A percentile compares a stretch with the other conserved stretches of the same genome.
Conservation (phyloP, 2,329 filamentous ascomycete genomes). For the Aspergillus pseudotamarii region DNA sequence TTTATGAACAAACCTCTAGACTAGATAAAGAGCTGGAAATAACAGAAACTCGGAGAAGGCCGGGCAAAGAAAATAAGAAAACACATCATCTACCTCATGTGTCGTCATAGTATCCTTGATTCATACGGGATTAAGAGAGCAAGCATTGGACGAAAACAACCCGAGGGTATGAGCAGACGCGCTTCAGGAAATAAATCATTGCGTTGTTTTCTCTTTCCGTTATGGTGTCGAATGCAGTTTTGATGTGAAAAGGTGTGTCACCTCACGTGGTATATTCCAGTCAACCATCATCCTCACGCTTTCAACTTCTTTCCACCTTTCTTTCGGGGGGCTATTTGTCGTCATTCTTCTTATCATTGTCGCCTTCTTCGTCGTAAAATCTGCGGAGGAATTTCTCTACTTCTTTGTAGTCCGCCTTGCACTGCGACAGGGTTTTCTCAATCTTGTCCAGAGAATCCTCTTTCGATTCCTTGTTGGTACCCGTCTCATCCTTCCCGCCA, state of each 20-base stretch:
- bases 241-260: background rate
- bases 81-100: constrained; percentile 1
- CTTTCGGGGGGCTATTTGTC: background rate
- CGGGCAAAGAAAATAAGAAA: background rate
- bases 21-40: background rate
- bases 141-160: constrained; percentile 2
- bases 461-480: constrained; percentile 66
- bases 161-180: background rate
- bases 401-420: constrained; percentile 76
- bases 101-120: constrained; percentile 1
- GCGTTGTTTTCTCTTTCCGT: constrained; percentile 1
- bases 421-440: constrained; percentile 66
- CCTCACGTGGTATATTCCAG: background rate
- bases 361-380: constrained; percentile 64
- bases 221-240: constrained; percentile 1
- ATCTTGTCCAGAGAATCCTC: constrained; percentile 72
- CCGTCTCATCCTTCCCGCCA: constrained; percentile 77
- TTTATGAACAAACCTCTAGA: constrained; percentile 2
- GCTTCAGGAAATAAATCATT: background rate
- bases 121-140: constrained; percentile 2
- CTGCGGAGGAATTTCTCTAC: constrained; percentile 70
- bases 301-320: background rate
- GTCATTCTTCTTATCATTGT: background rate
- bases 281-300: background rate
- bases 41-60: background rate